Percentiles rank a stretch among this genome's conserved stretches.
Conservation (phyloP, 129 eudicot genomes). For the Escallonia rubra region DNA sequence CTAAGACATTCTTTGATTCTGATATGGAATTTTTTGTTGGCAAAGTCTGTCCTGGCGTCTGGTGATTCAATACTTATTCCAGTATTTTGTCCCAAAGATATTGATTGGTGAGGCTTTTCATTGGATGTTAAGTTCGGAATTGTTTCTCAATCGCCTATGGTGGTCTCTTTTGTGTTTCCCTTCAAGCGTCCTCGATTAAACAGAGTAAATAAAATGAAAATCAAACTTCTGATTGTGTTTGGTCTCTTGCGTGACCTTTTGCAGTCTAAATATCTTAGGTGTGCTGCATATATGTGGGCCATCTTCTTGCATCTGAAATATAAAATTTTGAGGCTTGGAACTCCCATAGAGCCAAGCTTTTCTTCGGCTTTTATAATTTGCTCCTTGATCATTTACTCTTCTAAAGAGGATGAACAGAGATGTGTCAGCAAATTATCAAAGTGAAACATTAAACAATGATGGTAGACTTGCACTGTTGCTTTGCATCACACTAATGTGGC, state of each 20-base stretch:
- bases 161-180: too few species aligned
- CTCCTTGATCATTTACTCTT: neutral
- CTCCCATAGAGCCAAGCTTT: neutral
- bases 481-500: too few species aligned
- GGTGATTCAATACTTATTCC: neutral
- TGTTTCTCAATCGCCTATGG: neutral
- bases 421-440: too few species aligned
- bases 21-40: neutral
- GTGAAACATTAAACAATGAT: too few species aligned
- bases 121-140: neutral
- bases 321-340: neutral
- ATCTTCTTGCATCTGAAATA: too few species aligned
- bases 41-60: neutral
- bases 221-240: neutral
- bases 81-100: conserved; percentile 2
- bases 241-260: neutral
- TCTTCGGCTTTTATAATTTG: neutral
- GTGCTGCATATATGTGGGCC: conserved; percentile 2
- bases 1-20: neutral
- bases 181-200: too few species aligned
- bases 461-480: too few species aligned
- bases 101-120: neutral
- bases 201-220: neutral
- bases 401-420: too few species aligned
- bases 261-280: neutral